Base-by-base conservation (phyloP, 805 yeast genomes). In the Candida verbasci region DNA sequence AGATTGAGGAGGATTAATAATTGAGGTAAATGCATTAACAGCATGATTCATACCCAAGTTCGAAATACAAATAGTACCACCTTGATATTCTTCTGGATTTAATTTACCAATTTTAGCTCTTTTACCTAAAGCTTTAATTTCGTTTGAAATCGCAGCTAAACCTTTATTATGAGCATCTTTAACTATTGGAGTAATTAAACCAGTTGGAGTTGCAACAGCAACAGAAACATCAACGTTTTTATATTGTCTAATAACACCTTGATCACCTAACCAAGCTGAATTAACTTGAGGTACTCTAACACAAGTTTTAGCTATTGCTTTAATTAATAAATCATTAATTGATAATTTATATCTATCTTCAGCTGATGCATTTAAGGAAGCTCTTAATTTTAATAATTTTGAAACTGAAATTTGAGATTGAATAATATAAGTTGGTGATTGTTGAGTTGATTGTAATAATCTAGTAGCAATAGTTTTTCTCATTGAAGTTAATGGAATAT, bases 11-110 rank as follows among this genome's bases (percentile, higher is more conserved):
- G 96, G 97, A 78, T 93, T 93, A 64, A 93, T 82, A 66, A 93
- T 93, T 24, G 98, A 91, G 21, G 98, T 91, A 80, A 93, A 93
- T 60, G 83, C 56, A 47, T 80, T 74, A 31, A 91, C 97, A 38
- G 98, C 97, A 40, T 70, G 78, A 80, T 93, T 93, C 98, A 93
- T 93, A 60, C 99, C 99, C 75, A 93, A 74, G 82, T 93, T 93
- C 48, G 97, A 93, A 58, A 93, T 91, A 62, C 97, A 88, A 65
- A 93, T 86, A 52, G 98, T 89, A 59, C 99, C 99, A 55, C 99
- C 99, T 76, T 87, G 96, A 82, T 85, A 93, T 72, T 93, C 98
- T 65, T 87, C 95, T 45, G 99, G 99, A 48, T 68, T 58, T 62
- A 93, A 80, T 74, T 91, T 93, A 68, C 87, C 88, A 42, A 75